A percentile compares a stretch with the other conserved stretches of the same genome.
Evolutionary conservation across 805 yeast species (phyloP).

Genomic region (Ogataea pignaliae): DNA sequence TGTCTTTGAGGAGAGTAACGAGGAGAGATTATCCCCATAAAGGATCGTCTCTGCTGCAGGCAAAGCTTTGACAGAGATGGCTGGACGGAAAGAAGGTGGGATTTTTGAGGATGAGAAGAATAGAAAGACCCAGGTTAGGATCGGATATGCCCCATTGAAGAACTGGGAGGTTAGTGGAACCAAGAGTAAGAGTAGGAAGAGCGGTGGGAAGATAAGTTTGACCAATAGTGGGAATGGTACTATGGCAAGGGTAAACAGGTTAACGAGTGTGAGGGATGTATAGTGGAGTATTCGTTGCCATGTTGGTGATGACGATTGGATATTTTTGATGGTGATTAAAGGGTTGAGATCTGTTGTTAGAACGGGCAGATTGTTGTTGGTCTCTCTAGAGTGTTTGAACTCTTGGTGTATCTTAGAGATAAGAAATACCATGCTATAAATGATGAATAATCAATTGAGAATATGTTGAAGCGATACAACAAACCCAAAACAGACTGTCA

Average conservation of each 20-base stretch:
- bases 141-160: conserved; percentile 77
- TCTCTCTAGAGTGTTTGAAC: conserved; percentile 9
- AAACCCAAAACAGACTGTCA: too few relatives aligned
- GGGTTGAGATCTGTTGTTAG: conserved; percentile 12
- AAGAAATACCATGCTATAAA: conserved; percentile 3
- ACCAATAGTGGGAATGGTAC: conserved; percentile 14
- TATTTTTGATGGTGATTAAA: conserved; percentile 3
- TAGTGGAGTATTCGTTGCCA: conserved; percentile 14
- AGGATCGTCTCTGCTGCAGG: conserved; percentile 93
- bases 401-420: conserved; percentile 8
- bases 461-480: too few relatives aligned
- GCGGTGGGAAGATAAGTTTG: conserved; percentile 13
- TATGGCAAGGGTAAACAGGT: conserved; percentile 22
- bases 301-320: conserved; percentile 4
- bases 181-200: conserved; percentile 30
- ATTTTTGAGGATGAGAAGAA: conserved; percentile 76
- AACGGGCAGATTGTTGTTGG: conserved; percentile 9
- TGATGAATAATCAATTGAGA: too few relatives aligned
- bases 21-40: conserved; percentile 88
- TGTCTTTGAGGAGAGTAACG: conserved; percentile 73
- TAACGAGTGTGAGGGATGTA: conserved; percentile 13
- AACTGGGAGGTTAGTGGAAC: conserved; percentile 84
- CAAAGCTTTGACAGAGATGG: conserved; percentile 80
- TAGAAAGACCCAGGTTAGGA: conserved; percentile 80
- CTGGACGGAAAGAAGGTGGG: conserved; percentile 72